Percentiles rank a stretch among this genome's conserved stretches.
Evolutionary conservation across 1,284 basidiomycete species (phyloP).

Genomic region (Puccinia novopanici): DNA sequence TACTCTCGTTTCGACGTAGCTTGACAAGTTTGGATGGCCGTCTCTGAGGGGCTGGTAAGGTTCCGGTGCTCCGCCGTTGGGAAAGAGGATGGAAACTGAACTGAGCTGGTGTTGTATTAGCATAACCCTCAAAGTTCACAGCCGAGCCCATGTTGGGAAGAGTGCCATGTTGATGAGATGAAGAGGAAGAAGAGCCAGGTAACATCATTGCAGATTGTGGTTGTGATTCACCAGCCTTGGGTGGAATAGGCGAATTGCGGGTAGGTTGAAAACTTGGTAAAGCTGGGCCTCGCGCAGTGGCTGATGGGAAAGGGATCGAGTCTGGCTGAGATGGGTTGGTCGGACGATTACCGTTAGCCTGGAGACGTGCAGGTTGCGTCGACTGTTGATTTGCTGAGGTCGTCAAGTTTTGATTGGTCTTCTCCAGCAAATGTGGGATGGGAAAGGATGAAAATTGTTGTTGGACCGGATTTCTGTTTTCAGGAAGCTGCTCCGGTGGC

Average conservation of each 20-base stretch:
- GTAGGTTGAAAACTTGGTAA: neutral
- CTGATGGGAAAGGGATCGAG: conserved; percentile 16
- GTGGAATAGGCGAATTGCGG: conserved; percentile 13
- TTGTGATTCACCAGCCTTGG: neutral
- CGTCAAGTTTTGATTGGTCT: neutral
- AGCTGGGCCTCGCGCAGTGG: neutral
- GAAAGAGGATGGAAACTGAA: neutral
- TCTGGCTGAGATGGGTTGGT: conserved; percentile 1
- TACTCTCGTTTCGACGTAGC: conserved; percentile 9
- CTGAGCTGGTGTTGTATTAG: conserved; percentile 1
- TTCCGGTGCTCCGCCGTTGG: neutral
- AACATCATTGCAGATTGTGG: neutral
- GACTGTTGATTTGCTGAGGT: neutral
- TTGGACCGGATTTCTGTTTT: conserved; percentile 1
- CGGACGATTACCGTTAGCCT: neutral
- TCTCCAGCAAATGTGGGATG: neutral
- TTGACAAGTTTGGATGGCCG: conserved; percentile 40
- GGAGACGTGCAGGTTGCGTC: neutral
- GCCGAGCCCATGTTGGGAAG: too few species aligned
- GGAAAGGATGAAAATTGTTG: neutral
- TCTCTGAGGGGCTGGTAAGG: conserved; percentile 7
- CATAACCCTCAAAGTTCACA: neutral
- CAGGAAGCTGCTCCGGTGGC: conserved; percentile 30
- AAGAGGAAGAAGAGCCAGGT: conserved; percentile 13
- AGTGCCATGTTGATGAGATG: neutral